These are phyloP conservation scores for Dianthus caryophyllus DNA, from an alignment of 148 eudicot genomes.

Conservation along the genomic window DNA sequence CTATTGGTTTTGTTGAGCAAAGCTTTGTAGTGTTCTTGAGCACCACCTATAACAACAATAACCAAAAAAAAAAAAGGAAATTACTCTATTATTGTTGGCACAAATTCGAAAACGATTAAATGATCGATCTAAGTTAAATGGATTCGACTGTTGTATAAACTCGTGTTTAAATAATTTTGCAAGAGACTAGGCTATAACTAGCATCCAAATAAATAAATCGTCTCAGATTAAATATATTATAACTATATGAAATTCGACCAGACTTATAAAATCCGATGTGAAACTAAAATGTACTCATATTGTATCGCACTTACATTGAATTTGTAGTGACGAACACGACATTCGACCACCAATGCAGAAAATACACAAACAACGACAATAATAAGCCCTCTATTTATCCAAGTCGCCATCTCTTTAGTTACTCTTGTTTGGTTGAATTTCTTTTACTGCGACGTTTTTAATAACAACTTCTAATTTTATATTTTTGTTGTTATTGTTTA, in stretches of 20 bases:
- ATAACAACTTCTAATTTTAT: background rate
- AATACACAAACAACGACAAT: background rate
- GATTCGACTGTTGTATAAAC: too few relatives aligned
- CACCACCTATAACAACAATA: slow-evolving; percentile 7
- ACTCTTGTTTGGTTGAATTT: background rate
- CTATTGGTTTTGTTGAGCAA: slow-evolving; percentile 16
- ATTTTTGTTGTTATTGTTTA: too few relatives aligned
- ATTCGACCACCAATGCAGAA: background rate
- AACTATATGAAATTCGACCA: too few relatives aligned
- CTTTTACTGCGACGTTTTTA: background rate
- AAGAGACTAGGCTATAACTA: too few relatives aligned
- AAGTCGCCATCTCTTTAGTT: background rate
- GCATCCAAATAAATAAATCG: too few relatives aligned
- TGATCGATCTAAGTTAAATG: too few relatives aligned
- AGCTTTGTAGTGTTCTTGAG: slow-evolving; percentile 8
- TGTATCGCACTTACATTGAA: slow-evolving; percentile 3
- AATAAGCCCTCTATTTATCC: background rate
- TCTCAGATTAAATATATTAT: too few relatives aligned
- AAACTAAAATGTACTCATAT: too few relatives aligned
- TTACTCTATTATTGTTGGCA: too few relatives aligned
- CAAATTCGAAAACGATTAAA: too few relatives aligned
- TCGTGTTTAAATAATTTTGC: too few relatives aligned
- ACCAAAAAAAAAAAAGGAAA: background rate
- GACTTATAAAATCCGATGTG: too few relatives aligned
- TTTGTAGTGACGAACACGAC: background rate